Conservation (phyloP, 352 stramenopile species). For the Globisporangium parvum region DNA sequence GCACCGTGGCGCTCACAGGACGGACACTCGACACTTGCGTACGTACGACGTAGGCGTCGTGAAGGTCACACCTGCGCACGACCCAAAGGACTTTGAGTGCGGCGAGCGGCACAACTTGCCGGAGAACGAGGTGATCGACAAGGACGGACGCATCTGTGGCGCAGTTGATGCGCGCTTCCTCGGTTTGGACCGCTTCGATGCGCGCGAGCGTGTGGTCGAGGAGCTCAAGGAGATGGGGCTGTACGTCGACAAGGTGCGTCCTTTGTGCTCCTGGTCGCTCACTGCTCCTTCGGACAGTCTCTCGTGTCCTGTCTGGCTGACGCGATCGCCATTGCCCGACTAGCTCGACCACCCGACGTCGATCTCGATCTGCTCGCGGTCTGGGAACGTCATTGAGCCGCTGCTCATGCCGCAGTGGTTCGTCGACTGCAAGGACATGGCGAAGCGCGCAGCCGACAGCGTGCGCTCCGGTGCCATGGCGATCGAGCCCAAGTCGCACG, state of each 20-base stretch:
- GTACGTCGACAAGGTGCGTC: conserved; percentile 90
- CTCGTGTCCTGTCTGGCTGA: not conserved
- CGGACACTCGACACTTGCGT: not conserved
- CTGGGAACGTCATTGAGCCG: conserved; percentile 98
- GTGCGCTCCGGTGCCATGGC: conserved; percentile 92
- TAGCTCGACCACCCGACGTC: conserved; percentile 66
- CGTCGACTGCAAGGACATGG: conserved; percentile 91
- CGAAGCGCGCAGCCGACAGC: conserved; percentile 89
- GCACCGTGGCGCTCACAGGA: not conserved
- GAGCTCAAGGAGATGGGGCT: conserved; percentile 87
- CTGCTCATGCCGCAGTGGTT: conserved; percentile 99
- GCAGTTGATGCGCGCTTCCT: conserved; percentile 81
- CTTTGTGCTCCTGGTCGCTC: conserved; percentile 34
- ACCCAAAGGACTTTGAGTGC: conserved; percentile 99
- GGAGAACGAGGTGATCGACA: conserved; percentile 67
- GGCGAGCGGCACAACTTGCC: conserved; percentile 92
- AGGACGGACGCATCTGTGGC: conserved; percentile 60
- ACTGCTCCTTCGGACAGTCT: not conserved
- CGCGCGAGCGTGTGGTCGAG: conserved; percentile 85
- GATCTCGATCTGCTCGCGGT: conserved; percentile 96
- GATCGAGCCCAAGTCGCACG: conserved; percentile 93
- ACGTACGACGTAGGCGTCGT: conserved; percentile 45
- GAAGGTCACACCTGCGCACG: conserved; percentile 98
- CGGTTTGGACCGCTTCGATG: conserved; percentile 95
- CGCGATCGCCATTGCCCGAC: too few species aligned